These are phyloP conservation scores for Mucor piriformis DNA, from an alignment of 371 early-diverging fungal species.

Conservation along the genomic window DNA sequence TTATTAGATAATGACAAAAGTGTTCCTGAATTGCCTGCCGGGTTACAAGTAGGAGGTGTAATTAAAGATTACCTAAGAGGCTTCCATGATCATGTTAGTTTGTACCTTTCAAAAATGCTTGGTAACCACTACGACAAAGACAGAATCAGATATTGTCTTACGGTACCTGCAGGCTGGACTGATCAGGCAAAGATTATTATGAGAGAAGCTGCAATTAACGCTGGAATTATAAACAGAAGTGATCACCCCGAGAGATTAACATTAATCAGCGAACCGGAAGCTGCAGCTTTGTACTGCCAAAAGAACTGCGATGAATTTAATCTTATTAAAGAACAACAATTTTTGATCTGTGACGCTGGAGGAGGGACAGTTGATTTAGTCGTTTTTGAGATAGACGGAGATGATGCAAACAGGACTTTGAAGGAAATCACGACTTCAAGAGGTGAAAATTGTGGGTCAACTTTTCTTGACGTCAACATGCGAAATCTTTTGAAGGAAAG, in stretches of 20 bases:
- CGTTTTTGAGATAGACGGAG: conserved; percentile 49
- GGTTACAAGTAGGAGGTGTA: conserved; percentile 34
- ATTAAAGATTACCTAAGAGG: conserved; percentile 50
- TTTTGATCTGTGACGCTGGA: conserved; percentile 71
- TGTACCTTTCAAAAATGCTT: conserved; percentile 43
- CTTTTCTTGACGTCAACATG: conserved; percentile 57
- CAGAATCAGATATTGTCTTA: conserved; percentile 50
- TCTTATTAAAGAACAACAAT: conserved; percentile 47
- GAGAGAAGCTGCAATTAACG: conserved; percentile 50
- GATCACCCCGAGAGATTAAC: conserved; percentile 53
- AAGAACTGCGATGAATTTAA: conserved; percentile 50
- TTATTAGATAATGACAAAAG: conserved; percentile 45
- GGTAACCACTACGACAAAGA: conserved; percentile 45
- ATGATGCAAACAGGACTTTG: conserved; percentile 37
- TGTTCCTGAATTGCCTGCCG: conserved; percentile 31
- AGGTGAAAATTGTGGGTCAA: conserved; percentile 61
- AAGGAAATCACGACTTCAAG: conserved; percentile 56
- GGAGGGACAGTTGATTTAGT: conserved; percentile 69
- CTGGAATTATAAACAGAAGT: conserved; percentile 45
- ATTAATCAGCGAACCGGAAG: conserved; percentile 60
- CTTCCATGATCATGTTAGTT: conserved; percentile 42
- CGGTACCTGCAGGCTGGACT: conserved; percentile 56
- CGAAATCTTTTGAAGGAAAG: conserved; percentile 47
- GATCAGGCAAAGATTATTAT: conserved; percentile 53
- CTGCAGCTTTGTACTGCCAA: conserved; percentile 52